Base-by-base conservation (phyloP, 2,329 filamentous ascomycete genomes). In the Aspergillus costaricaensis region DNA sequence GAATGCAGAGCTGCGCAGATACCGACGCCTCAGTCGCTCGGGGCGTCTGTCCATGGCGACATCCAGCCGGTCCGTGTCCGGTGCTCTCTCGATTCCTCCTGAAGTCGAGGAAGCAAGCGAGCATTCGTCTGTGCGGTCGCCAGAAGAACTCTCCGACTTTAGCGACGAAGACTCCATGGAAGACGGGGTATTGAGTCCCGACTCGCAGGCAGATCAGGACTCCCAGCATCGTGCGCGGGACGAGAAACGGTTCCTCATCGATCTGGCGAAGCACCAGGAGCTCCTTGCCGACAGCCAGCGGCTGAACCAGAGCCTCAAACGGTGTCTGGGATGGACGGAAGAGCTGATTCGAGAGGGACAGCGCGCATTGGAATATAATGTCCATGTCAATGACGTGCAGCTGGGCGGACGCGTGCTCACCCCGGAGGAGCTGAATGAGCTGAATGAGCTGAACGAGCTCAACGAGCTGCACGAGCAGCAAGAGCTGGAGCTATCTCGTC, bases 301-400 rank as follows among this genome's bases (percentile, higher is more conserved):
- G 79, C 92, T 98, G 82, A 98, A 97, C 72, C 91, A 96, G 74
- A 96, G 91, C 74, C 84, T 99, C 49, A 96, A 92, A 75, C 85
- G 91, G 51, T 99, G 95, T 74, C 83, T 97, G 36, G 88, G 88
- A 66, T 94, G 91, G 85, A 96, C 93, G 0, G 94, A 99, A 72
- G 88, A 91, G 64, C 83, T 99, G 48, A 96, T 99, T 74, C 88
- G 86, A 52, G 92, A 97, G 68, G 95, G 90, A 5, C 90, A 88
- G 71, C 94, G 91, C 72, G 95, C 95, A 0, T 83, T 99, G 2
- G 89, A 90, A 51, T 96, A 96, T 72, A 83, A 86, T 60, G 91
- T 97, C 25, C 85, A 85, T 30, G 85, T 90, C 8, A 91, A 87
- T 65, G 94, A 98, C 70, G 83, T 96, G 36, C 86, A 91, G 68